A percentile compares a stretch with the other conserved stretches of the same genome.
Conservation (phyloP, 179 eudicot species). For the Dionaea muscipula region DNA sequence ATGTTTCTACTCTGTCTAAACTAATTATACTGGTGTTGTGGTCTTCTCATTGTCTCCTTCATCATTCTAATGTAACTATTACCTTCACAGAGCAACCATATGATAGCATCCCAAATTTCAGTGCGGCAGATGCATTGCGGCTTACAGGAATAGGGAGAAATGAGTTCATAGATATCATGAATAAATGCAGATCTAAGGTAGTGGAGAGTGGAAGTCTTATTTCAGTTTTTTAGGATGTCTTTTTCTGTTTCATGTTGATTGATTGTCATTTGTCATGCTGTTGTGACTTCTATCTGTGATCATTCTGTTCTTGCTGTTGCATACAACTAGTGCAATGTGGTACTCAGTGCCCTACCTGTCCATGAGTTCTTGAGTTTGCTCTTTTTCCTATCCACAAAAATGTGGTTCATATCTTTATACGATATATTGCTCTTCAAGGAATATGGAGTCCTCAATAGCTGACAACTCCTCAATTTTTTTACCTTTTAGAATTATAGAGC, state of each 20-base stretch:
- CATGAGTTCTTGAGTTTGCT: too few relatives aligned
- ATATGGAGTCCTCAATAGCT: too few relatives aligned
- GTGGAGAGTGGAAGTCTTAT: background rate
- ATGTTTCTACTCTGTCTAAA: too few relatives aligned
- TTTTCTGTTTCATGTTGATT: too few relatives aligned
- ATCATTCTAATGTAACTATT: background rate
- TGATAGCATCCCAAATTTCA: conserved; percentile 95
- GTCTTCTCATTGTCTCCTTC: background rate
- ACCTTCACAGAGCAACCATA: conserved; percentile 84
- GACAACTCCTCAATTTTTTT: too few relatives aligned
- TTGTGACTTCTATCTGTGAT: background rate
- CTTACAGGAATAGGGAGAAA: conserved; percentile 93
- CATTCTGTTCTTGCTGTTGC: background rate
- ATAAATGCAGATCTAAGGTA: conserved; percentile 99
- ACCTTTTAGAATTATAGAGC: too few relatives aligned
- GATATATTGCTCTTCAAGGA: too few relatives aligned
- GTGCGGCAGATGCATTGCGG: conserved; percentile 96
- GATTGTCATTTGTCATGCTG: background rate
- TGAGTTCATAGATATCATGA: conserved; percentile 98
- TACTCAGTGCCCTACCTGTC: background rate
- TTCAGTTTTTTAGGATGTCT: background rate
- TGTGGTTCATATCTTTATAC: too few relatives aligned
- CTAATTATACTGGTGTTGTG: background rate
- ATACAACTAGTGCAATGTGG: background rate
- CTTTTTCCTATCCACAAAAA: too few relatives aligned